Evolutionary conservation across 2,329 filamentous ascomycete species (phyloP).

Genomic region (Truncatella angustata): DNA sequence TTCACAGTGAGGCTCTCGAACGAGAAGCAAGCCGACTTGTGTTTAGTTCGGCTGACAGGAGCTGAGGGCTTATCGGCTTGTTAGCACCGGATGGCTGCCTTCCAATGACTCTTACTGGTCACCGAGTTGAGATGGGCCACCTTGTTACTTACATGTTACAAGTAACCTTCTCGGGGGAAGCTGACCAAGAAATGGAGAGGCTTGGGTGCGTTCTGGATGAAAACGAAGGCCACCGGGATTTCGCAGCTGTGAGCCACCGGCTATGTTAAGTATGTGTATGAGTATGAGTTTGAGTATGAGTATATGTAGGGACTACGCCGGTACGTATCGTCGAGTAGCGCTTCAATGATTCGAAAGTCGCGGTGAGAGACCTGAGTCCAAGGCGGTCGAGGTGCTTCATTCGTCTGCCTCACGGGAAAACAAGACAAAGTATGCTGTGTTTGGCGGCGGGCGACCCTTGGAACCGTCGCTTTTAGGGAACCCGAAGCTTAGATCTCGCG

Average conservation of each 20-base stretch:
- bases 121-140: slow-evolving; percentile 2
- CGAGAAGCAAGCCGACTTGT: not conserved
- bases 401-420: not conserved
- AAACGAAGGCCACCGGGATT: no score
- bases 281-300: not conserved
- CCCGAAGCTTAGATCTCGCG: slow-evolving; percentile 2
- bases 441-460: slow-evolving; percentile 8
- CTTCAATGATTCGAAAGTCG: not conserved
- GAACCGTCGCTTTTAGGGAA: slow-evolving; percentile 12
- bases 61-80: slow-evolving; percentile 7
- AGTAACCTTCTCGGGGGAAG: not conserved
- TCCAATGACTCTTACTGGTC: not conserved
- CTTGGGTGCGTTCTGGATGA: no score
- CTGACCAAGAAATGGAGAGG: not conserved
- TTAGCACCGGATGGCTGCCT: slow-evolving; percentile 6
- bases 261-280: no score
- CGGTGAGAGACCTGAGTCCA: slow-evolving; percentile 2
- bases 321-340: not conserved
- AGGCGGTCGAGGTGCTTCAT: slow-evolving; percentile 8
- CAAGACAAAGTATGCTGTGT: no score
- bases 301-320: not conserved
- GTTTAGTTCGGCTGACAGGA: slow-evolving; percentile 4
- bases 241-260: no score
- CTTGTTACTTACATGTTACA: slow-evolving; percentile 3
- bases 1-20: no score